Evolutionary conservation across 1,284 basidiomycete genomes (phyloP).

Genomic region (Puccinia polysora): DNA sequence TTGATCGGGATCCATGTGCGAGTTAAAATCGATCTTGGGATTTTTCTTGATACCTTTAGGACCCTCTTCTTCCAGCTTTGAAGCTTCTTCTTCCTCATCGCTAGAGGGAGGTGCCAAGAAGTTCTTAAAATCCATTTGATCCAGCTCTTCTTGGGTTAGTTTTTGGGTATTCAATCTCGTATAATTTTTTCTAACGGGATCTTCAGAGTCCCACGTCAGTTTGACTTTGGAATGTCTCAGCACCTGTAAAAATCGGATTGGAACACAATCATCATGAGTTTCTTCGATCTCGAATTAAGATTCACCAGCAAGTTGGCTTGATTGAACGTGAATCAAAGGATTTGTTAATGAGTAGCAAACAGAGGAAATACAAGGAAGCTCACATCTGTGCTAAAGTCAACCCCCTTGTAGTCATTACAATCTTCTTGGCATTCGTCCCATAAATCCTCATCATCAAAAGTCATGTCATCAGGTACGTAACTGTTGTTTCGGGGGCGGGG

Average conservation of each 20-base stretch:
- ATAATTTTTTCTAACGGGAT: conserved; percentile 75
- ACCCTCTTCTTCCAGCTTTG: conserved; percentile 19
- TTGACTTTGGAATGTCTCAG: conserved; percentile 98
- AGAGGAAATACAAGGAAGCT: conserved; percentile 52
- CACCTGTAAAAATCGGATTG: conserved; percentile 61
- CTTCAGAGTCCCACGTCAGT: conserved; percentile 97
- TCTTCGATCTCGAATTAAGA: background rate
- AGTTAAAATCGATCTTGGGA: too few relatives aligned
- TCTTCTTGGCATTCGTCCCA: conserved; percentile 61
- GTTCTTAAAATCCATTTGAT: conserved; percentile 78
- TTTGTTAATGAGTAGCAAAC: too few relatives aligned
- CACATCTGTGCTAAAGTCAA: conserved; percentile 92
- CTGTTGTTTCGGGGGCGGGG: conserved; percentile 54
- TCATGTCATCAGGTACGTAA: conserved; percentile 88
- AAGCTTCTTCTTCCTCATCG: conserved; percentile 50
- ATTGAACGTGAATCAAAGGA: background rate
- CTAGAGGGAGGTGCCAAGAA: conserved; percentile 66
- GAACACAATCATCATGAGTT: background rate
- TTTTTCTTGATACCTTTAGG: too few relatives aligned
- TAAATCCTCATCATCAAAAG: conserved; percentile 73
- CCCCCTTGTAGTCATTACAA: conserved; percentile 66
- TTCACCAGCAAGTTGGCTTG: background rate
- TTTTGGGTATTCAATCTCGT: conserved; percentile 68
- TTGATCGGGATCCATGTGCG: conserved; percentile 37
- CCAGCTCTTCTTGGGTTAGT: conserved; percentile 67